These are phyloP conservation scores for Cucurbita moschata DNA, from an alignment of 306 rosid species.

Conservation along the genomic window DNA sequence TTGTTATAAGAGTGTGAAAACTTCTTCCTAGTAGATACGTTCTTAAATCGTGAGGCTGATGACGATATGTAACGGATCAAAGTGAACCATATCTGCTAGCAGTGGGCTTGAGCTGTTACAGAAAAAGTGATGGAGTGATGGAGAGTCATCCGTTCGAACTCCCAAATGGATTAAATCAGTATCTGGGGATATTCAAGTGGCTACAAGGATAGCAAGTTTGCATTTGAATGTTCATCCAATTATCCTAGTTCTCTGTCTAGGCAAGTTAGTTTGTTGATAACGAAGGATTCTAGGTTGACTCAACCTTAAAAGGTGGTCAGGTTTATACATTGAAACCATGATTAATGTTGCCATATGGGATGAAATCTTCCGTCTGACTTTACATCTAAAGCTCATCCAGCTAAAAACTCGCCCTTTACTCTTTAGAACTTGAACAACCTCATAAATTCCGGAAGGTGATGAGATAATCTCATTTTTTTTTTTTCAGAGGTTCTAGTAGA, in stretches of 20 bases:
- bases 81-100: too few species aligned
- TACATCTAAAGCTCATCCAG: not conserved
- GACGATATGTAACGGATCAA: too few species aligned
- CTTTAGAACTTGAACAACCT: not conserved
- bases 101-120: too few species aligned
- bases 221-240: not conserved
- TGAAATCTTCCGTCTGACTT: not conserved
- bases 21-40: too few species aligned
- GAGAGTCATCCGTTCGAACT: not conserved
- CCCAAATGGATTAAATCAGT: not conserved
- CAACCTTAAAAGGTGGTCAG: not conserved
- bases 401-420: not conserved
- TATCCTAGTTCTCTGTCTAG: not conserved
- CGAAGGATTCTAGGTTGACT: not conserved
- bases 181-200: not conserved
- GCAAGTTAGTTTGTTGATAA: not conserved
- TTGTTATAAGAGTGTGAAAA: too few species aligned
- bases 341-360: not conserved
- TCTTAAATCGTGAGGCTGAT: too few species aligned
- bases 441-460: not conserved
- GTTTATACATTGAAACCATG: not conserved
- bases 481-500: too few species aligned
- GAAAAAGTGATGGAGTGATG: not conserved
- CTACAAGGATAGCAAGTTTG: not conserved
- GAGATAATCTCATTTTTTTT: too few species aligned